Base-by-base conservation (phyloP, 495 filamentous ascomycete species). In the Aspergillus mulundensis region DNA sequence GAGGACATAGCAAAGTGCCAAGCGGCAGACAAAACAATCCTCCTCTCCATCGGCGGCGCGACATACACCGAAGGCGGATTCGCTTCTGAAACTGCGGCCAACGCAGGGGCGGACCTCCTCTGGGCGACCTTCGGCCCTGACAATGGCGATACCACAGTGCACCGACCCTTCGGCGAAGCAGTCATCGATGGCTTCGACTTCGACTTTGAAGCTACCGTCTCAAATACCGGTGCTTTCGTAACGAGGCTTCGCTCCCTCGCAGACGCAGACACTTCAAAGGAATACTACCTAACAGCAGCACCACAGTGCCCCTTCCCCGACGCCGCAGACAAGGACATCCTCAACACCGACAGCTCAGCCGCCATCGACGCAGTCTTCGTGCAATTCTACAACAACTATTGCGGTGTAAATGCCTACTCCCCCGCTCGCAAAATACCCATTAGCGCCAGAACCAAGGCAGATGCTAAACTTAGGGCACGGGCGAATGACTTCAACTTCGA, bases 301-400 rank as follows among this genome's bases (percentile, higher is more conserved):
- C 87, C 87, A 38, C 85, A 88, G 62, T 90, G 87, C 63, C 74
- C 79, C 0, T 82, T 78, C 55, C 87, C 87, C 1, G 87, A 89
- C 52, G 74, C 71, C 4, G 77, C 84, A 15, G 76, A 83, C 60
- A 75, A 83, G 58, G 72, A 75, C 0, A 77, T 83, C 53, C 74
- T 90, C 36, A 64, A 80, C 28, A 50, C 46, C 2, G 18, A 50
- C 54, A 75, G 70, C 2, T 67, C 70, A 10, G 73, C 83, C 28
- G 61, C 65, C 10, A 80, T 87, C 45, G 87, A 89, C 61, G 87
- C 84, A 46, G 71, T 89, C 32, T 86, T 78, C 63, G 78, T 88
- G 16, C 86, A 89, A 67, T 89, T 89, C 76, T 90, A 88, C 74
- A 86, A 89, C 79, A 87, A 87, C 73, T 82, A 72, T 61, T 89